These are phyloP conservation scores for Stemphylium lycopersici DNA, from an alignment of 2,329 filamentous ascomycete genomes.

Conservation along the genomic window DNA sequence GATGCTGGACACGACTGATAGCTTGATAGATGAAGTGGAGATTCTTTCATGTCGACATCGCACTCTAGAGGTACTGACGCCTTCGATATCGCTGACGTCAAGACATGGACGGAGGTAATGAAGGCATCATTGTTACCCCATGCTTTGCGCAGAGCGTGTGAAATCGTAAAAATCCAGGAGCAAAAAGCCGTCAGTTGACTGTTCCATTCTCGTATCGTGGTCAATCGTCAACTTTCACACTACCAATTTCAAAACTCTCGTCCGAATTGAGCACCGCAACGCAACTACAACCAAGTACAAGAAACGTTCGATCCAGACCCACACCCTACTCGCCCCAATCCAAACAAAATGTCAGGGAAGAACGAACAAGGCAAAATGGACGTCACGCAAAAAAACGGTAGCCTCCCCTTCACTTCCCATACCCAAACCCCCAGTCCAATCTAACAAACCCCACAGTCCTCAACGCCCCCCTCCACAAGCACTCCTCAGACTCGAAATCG, in stretches of 20 bases:
- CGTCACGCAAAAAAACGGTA: constrained; percentile 38
- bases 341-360: constrained; percentile 24
- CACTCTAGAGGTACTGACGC: not conserved
- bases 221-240: no score
- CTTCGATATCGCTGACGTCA: constrained; percentile 16
- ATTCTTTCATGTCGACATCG: no score
- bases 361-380: constrained; percentile 32
- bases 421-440: not conserved
- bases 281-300: not conserved
- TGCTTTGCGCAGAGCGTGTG: not conserved
- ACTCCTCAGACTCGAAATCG: constrained; percentile 12
- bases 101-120: constrained; percentile 10
- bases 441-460: constrained; percentile 21
- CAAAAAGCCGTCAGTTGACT: no score
- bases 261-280: not conserved
- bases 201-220: no score
- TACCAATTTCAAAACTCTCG: no score
- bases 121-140: constrained; percentile 17
- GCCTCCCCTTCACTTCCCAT: not conserved
- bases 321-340: not conserved
- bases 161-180: not conserved
- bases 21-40: no score
- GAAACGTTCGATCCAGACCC: not conserved
- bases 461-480: constrained; percentile 34
- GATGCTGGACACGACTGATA: no score